These are phyloP conservation scores for Cryphonectria carpinicola DNA, from an alignment of 2,329 filamentous ascomycete species.

Conservation along the genomic window DNA sequence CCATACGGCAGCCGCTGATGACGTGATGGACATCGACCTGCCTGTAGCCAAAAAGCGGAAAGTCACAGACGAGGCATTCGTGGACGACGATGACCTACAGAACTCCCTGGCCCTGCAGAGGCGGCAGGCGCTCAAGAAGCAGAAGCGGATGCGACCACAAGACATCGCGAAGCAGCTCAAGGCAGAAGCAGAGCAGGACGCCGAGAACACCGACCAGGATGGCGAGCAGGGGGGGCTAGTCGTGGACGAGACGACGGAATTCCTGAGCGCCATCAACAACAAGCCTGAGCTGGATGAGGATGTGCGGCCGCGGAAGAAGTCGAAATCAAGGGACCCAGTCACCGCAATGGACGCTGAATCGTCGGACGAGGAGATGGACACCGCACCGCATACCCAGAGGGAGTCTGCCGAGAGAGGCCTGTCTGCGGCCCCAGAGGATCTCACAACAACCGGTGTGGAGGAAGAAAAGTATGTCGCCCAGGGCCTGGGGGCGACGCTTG, in stretches of 20 bases:
- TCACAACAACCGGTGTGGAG: slow-evolving; percentile 75
- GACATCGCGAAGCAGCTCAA: slow-evolving; percentile 84
- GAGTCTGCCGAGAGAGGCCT: slow-evolving; percentile 51
- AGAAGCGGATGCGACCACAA: slow-evolving; percentile 83
- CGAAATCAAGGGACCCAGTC: slow-evolving; percentile 44
- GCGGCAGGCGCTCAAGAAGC: slow-evolving; percentile 83
- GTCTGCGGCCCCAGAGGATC: slow-evolving; percentile 47
- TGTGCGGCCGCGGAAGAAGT: slow-evolving; percentile 53
- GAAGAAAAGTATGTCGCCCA: slow-evolving; percentile 80
- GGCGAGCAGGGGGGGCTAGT: slow-evolving; percentile 65
- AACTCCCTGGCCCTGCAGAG: slow-evolving; percentile 83
- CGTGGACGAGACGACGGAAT: slow-evolving; percentile 96
- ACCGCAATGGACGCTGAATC: slow-evolving; percentile 50
- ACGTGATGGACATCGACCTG: slow-evolving; percentile 76
- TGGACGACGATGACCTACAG: slow-evolving; percentile 93
- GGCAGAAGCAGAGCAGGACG: slow-evolving; percentile 60
- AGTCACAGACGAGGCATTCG: slow-evolving; percentile 69
- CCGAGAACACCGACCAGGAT: slow-evolving; percentile 50
- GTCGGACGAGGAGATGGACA: slow-evolving; percentile 53
- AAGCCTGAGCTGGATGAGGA: slow-evolving; percentile 63
- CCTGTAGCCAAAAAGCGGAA: slow-evolving; percentile 60
- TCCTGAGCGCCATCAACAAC: slow-evolving; percentile 83
- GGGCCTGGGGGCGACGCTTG: slow-evolving; percentile 81
- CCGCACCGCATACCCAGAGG: slow-evolving; percentile 53
- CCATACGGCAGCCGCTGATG: slow-evolving; percentile 44